These are phyloP conservation scores for Penicillium alfredii DNA, from an alignment of 495 filamentous ascomycete genomes.

Conservation along the genomic window DNA sequence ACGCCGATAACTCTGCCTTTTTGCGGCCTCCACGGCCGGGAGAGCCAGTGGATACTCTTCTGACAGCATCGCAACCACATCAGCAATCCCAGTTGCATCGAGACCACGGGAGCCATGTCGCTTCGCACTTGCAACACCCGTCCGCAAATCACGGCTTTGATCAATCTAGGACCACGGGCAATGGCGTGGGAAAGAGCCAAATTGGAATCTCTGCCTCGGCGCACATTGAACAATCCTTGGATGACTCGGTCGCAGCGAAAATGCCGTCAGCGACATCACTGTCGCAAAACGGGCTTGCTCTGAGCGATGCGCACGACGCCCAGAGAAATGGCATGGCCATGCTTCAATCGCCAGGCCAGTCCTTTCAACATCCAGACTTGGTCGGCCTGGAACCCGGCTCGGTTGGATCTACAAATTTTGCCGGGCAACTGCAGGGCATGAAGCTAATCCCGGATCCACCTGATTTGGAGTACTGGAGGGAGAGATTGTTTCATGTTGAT, in stretches of 20 bases:
- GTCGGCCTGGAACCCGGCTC: slow-evolving; percentile 6
- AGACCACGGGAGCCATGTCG: not conserved
- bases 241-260: slow-evolving; percentile 7
- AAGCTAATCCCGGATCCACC: slow-evolving; percentile 62
- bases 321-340: slow-evolving; percentile 11
- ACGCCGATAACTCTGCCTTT: slow-evolving; percentile 7
- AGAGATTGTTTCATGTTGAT: slow-evolving; percentile 71
- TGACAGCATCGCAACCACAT: slow-evolving; percentile 13
- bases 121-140: slow-evolving; percentile 2
- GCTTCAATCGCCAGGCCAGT: slow-evolving; percentile 6
- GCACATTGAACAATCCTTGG: slow-evolving; percentile 10
- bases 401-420: slow-evolving; percentile 9
- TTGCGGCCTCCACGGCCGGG: slow-evolving; percentile 8
- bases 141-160: not conserved
- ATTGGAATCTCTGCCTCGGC: not conserved
- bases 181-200: slow-evolving; percentile 2
- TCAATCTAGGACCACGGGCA: slow-evolving; percentile 1
- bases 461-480: slow-evolving; percentile 65
- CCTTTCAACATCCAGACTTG: slow-evolving; percentile 13
- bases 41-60: slow-evolving; percentile 20
- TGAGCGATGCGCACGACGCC: slow-evolving; percentile 9
- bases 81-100: slow-evolving; percentile 15
- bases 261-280: slow-evolving; percentile 1
- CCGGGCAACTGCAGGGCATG: slow-evolving; percentile 49
- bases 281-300: slow-evolving; percentile 2